These are phyloP conservation scores for Penicillium daleae DNA, from an alignment of 495 filamentous ascomycete species.

Conservation along the genomic window DNA sequence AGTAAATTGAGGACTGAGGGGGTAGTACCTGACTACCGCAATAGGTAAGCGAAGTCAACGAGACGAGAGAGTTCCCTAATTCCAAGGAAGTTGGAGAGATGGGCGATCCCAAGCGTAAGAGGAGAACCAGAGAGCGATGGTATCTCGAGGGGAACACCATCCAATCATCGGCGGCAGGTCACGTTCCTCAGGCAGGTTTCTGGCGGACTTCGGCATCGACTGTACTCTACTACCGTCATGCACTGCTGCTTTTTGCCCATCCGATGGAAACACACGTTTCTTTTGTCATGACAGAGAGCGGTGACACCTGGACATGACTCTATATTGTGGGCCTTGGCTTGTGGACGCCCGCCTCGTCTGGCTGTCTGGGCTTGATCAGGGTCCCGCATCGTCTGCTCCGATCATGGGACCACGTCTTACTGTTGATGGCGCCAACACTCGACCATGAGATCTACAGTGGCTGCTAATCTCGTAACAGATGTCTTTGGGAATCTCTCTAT, in stretches of 20 bases:
- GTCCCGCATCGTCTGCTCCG: constrained; percentile 25
- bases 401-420: constrained; percentile 24
- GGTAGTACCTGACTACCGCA: constrained; percentile 31
- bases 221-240: neutral
- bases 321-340: neutral
- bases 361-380: constrained; percentile 21
- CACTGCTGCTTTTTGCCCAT: neutral
- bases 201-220: neutral
- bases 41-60: constrained; percentile 8
- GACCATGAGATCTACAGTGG: constrained; percentile 2
- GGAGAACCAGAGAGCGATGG: constrained; percentile 14
- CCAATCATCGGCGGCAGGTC: constrained; percentile 37
- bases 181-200: constrained; percentile 23
- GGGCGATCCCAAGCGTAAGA: constrained; percentile 5
- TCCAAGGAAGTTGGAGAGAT: neutral
- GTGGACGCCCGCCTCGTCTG: neutral
- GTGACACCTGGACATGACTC: neutral
- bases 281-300: neutral
- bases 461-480: neutral
- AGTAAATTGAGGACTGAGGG: constrained; percentile 15
- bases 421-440: neutral
- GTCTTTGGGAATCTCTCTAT: neutral
- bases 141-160: constrained; percentile 25
- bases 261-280: neutral
- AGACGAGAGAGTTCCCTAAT: neutral